Conservation (phyloP, 129 eudicot species). For the Flaveria linearis region DNA sequence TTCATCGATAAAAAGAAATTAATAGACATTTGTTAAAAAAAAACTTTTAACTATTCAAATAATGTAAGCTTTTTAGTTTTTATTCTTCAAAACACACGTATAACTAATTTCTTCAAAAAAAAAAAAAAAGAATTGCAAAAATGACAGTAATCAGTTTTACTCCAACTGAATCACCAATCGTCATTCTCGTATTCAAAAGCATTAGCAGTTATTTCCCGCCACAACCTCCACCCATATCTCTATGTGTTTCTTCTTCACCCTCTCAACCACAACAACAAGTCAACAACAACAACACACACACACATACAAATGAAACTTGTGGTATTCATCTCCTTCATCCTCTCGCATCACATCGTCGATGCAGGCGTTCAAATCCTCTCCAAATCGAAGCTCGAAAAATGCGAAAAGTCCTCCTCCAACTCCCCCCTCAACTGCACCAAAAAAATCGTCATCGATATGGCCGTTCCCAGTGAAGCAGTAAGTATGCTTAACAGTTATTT, state of each 20-base stretch:
- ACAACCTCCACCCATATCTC: not conserved
- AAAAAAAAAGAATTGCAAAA: no score
- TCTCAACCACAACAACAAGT: not conserved
- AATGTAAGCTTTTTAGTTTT: no score
- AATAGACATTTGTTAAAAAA: no score
- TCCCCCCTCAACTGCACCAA: conserved; percentile 62
- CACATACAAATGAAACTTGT: conserved; percentile 37
- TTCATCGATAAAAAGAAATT: no score
- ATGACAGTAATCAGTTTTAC: not conserved
- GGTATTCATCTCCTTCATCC: conserved; percentile 9
- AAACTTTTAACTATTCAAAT: no score
- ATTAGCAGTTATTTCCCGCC: conserved; percentile 33
- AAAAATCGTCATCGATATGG: conserved; percentile 67
- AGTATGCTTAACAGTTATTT: not conserved
- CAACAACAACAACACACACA: not conserved
- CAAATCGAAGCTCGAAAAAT: conserved; percentile 73
- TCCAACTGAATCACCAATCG: not conserved
- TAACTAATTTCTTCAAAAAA: not conserved
- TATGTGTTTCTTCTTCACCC: not conserved
- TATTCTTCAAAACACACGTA: no score
- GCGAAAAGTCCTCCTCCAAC: conserved; percentile 46
- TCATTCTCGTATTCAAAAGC: not conserved
- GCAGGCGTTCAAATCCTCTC: conserved; percentile 57
- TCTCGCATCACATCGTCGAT: conserved; percentile 15
- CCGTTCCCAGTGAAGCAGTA: conserved; percentile 84